A percentile compares a stretch with the other conserved stretches of the same genome.
Evolutionary conservation across 345 rosid species (phyloP).

Genomic region (Ceriops tagal): DNA sequence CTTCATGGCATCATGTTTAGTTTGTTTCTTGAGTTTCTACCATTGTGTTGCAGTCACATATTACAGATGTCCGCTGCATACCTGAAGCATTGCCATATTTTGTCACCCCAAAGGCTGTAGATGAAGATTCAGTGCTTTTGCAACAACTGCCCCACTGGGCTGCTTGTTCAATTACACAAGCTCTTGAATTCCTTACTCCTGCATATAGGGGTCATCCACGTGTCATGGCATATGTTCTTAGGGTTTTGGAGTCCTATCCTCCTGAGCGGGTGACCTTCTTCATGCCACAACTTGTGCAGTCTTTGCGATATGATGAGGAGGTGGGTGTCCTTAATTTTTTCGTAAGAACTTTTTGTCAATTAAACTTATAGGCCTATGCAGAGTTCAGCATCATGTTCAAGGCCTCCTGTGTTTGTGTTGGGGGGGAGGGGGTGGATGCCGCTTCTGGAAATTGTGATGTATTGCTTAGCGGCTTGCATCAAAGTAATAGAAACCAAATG

Average conservation of each 20-base stretch:
- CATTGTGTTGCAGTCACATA: slow-evolving; percentile 58
- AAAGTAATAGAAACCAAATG: background rate
- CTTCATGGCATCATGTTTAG: background rate
- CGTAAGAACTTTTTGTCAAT: slow-evolving; percentile 7
- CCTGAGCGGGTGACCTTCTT: slow-evolving; percentile 93
- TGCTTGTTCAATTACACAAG: slow-evolving; percentile 94
- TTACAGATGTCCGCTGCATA: slow-evolving; percentile 69
- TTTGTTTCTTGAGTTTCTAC: background rate
- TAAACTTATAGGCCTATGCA: slow-evolving; percentile 6
- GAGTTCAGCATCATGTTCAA: background rate
- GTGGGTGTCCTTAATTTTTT: slow-evolving; percentile 34
- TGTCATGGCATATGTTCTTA: slow-evolving; percentile 97
- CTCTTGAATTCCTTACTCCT: slow-evolving; percentile 93
- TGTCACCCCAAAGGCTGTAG: slow-evolving; percentile 93
- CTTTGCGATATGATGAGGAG: slow-evolving; percentile 85
- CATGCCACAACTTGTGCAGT: slow-evolving; percentile 99
- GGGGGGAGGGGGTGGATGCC: background rate
- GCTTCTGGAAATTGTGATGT: no score
- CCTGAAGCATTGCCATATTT: slow-evolving; percentile 97
- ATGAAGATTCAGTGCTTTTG: slow-evolving; percentile 85
- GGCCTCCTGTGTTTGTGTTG: background rate
- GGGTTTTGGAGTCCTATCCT: slow-evolving; percentile 98
- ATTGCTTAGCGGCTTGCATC: no score
- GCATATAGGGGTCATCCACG: slow-evolving; percentile 96
- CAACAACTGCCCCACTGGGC: slow-evolving; percentile 99